phyloP scores from a whole-genome alignment of 2,329 filamentous ascomycete genomes.

The Aspergillus phoenicis region DNA sequence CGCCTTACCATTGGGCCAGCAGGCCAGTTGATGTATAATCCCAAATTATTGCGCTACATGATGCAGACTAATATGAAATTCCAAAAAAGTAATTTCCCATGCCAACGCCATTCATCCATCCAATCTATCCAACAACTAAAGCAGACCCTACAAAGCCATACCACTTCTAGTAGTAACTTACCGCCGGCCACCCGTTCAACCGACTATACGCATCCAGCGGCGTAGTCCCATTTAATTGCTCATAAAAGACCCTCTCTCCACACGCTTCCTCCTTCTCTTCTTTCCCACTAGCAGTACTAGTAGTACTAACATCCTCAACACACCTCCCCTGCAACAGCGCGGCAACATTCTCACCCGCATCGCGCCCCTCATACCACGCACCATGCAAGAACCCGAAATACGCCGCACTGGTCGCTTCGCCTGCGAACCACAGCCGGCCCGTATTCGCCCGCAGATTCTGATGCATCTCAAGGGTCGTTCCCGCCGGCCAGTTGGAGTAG shows the following conservation, averaged over 20 bases:
- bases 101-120: background rate
- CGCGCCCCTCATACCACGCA: constrained; percentile 60
- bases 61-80: background rate
- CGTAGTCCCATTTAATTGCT: constrained; percentile 33
- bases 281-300: too few relatives aligned
- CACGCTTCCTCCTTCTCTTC: constrained; percentile 18
- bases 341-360: constrained; percentile 42
- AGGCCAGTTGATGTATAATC: constrained; percentile 1
- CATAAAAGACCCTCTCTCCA: constrained; percentile 30
- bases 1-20: constrained; percentile 29
- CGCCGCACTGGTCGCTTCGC: constrained; percentile 63
- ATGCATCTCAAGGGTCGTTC: constrained; percentile 65
- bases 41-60: background rate
- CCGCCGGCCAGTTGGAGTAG: constrained; percentile 69
- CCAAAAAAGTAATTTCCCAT: background rate
- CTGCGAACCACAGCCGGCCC: constrained; percentile 64
- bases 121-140: background rate
- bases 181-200: constrained; percentile 33
- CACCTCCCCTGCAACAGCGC: constrained; percentile 29
- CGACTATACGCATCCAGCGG: constrained; percentile 31
- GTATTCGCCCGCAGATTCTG: constrained; percentile 69
- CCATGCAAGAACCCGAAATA: constrained; percentile 70
- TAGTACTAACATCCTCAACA: background rate
- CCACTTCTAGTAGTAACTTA: constrained; percentile 20
- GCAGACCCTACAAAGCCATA: constrained; percentile 19